phyloP scores from a whole-genome alignment of 2,329 filamentous ascomycete genomes.

The Exophiala oligosperma region DNA sequence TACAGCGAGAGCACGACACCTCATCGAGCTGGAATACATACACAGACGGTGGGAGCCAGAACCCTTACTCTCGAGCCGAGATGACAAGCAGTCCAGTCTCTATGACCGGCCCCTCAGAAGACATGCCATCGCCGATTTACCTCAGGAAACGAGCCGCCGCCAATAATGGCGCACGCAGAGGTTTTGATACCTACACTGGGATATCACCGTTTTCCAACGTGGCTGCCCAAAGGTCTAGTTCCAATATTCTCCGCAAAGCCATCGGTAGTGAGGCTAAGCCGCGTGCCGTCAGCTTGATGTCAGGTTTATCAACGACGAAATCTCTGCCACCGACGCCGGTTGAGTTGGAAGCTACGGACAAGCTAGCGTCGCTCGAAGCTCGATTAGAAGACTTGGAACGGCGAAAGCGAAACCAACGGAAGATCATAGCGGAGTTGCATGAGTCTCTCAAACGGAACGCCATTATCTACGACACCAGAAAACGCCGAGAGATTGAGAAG shows the following conservation, averaged over 20 bases:
- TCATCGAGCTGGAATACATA: conserved; percentile 64
- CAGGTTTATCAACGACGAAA: conserved; percentile 47
- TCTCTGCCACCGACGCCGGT: conserved; percentile 62
- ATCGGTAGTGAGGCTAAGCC: conserved; percentile 17
- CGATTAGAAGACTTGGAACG: conserved; percentile 65
- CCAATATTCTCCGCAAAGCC: conserved; percentile 24
- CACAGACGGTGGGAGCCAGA: conserved; percentile 42
- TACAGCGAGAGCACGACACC: conserved; percentile 20
- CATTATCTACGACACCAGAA: conserved; percentile 66
- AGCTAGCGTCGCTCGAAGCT: conserved; percentile 66
- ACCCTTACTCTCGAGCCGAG: neutral
- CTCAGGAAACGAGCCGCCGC: conserved; percentile 37
- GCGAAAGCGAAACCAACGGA: conserved; percentile 69
- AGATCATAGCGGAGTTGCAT: conserved; percentile 73
- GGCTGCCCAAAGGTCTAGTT: conserved; percentile 22
- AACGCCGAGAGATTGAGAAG: conserved; percentile 54
- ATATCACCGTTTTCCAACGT: conserved; percentile 28
- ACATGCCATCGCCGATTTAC: conserved; percentile 39
- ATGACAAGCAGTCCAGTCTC: conserved; percentile 31
- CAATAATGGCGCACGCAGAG: conserved; percentile 31
- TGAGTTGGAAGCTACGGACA: conserved; percentile 61
- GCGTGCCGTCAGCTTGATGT: conserved; percentile 21
- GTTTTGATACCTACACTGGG: conserved; percentile 37
- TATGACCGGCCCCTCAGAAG: conserved; percentile 31
- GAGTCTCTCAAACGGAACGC: conserved; percentile 74